Evolutionary conservation across 2,329 filamentous ascomycete species (phyloP).

Genomic region (Sclerotinia spermophila): DNA sequence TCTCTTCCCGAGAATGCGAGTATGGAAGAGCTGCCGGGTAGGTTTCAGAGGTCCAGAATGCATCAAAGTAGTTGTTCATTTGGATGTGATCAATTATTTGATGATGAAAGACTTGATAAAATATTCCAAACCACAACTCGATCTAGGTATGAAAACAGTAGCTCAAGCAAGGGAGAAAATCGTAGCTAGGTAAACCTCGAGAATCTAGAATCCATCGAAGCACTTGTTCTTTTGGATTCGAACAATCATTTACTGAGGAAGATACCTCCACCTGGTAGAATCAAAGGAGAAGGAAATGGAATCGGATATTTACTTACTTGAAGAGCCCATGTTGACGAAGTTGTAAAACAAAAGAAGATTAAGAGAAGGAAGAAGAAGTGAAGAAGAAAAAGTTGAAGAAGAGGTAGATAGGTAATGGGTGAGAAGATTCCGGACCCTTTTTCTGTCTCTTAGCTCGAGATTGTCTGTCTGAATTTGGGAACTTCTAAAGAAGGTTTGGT

Average conservation of each 20-base stretch:
- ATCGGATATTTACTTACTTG: neutral
- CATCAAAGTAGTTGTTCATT: too few species aligned
- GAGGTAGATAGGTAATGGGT: neutral
- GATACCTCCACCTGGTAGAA: neutral
- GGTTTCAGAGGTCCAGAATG: neutral
- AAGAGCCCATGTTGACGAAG: neutral
- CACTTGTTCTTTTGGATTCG: neutral
- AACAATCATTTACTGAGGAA: neutral
- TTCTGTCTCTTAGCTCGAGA: constrained; percentile 3
- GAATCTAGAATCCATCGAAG: neutral
- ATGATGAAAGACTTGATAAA: too few species aligned
- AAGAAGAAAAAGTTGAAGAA: neutral
- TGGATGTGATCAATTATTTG: neutral
- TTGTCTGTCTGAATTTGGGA: neutral
- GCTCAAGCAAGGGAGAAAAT: neutral
- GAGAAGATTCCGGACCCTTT: neutral
- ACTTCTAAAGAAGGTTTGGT: neutral
- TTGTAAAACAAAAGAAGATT: neutral
- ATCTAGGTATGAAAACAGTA: neutral
- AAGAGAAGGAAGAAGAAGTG: neutral
- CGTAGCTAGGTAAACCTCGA: neutral
- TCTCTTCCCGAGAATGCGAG: rapidly evolving
- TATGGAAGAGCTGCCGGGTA: neutral
- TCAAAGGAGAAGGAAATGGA: neutral
- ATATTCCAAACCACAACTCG: neutral